Percentiles rank a stretch among this genome's conserved stretches.
phyloP scores from a whole-genome alignment of 2,329 filamentous ascomycete genomes.

The Lasiodiplodia gonubiensis region DNA sequence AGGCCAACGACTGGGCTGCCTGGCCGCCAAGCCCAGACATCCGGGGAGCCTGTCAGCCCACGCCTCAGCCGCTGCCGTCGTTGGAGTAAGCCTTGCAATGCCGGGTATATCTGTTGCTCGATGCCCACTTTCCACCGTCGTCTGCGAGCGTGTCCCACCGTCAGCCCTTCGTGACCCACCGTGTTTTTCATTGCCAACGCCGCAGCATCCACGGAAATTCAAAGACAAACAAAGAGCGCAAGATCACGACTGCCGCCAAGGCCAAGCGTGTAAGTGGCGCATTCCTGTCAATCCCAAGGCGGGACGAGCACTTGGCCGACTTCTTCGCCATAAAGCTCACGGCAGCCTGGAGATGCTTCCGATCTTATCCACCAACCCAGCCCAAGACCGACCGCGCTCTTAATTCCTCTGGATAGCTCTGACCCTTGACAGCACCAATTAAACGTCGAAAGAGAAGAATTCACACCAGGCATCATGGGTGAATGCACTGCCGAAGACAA shows the following conservation, averaged over 20 bases:
- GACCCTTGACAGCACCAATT: background rate
- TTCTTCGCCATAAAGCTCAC: conserved; percentile 18
- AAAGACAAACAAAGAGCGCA: background rate
- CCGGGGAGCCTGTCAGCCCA: conserved; percentile 14
- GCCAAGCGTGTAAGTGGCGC: conserved; percentile 23
- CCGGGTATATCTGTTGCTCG: conserved; percentile 3
- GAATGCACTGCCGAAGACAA: conserved; percentile 25
- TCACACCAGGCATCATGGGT: conserved; percentile 4
- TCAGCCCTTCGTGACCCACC: background rate
- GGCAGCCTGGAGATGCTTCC: background rate
- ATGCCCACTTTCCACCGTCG: background rate
- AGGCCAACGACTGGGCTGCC: background rate
- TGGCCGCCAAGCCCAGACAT: background rate
- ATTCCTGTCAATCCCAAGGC: background rate
- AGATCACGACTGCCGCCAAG: background rate
- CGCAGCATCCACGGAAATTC: no score
- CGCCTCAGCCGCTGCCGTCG: conserved; percentile 7
- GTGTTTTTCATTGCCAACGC: no score
- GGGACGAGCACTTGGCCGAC: conserved; percentile 5
- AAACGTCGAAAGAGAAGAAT: background rate
- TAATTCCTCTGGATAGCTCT: no score
- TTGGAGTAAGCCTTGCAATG: background rate
- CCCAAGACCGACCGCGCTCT: background rate
- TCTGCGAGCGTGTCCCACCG: background rate
- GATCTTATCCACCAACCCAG: background rate